Evolutionary conservation across 139 green algal genomes (phyloP).

Genomic region (Chlamydomonas urium): DNA sequence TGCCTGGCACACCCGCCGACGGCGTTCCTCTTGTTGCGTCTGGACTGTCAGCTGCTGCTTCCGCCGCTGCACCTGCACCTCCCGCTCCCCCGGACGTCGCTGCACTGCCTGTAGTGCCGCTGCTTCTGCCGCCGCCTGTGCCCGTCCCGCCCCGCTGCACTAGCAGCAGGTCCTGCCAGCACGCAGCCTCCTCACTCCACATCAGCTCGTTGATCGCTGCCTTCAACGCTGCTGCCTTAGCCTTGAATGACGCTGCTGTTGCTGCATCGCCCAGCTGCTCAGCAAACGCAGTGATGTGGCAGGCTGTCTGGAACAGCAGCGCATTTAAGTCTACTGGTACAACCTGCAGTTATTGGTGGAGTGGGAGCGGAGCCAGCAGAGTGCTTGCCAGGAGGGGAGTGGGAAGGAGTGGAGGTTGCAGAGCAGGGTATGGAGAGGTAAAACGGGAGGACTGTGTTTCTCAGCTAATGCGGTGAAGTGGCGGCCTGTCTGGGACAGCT

Average conservation of each 20-base stretch:
- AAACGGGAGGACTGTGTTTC: too few species aligned
- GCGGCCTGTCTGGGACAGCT: too few species aligned
- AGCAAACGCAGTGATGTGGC: constrained; percentile 25
- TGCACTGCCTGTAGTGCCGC: neutral
- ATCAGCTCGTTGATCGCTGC: constrained; percentile 64
- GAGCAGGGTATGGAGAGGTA: too few species aligned
- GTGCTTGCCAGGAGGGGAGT: too few species aligned
- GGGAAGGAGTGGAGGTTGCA: too few species aligned
- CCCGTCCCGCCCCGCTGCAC: neutral
- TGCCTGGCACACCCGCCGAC: too few species aligned
- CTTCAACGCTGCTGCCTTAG: neutral
- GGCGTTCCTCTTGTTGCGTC: too few species aligned
- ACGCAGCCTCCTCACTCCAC: constrained; percentile 54
- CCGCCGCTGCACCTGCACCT: neutral
- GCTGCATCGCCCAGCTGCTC: constrained; percentile 13
- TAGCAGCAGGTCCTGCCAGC: constrained; percentile 73
- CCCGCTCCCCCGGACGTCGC: too few species aligned
- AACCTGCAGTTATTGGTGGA: too few species aligned
- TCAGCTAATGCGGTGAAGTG: too few species aligned
- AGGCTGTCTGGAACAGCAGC: neutral
- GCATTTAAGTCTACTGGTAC: constrained; percentile 8
- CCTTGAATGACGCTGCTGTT: constrained; percentile 18
- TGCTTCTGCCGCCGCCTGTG: neutral
- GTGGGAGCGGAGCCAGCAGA: too few species aligned
- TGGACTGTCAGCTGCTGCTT: constrained; percentile 4